Percentiles rank a stretch among this genome's conserved stretches.
Conservation (phyloP, 192 early-diverging fungal species). For the Phlyctochytrium planicorne region DNA sequence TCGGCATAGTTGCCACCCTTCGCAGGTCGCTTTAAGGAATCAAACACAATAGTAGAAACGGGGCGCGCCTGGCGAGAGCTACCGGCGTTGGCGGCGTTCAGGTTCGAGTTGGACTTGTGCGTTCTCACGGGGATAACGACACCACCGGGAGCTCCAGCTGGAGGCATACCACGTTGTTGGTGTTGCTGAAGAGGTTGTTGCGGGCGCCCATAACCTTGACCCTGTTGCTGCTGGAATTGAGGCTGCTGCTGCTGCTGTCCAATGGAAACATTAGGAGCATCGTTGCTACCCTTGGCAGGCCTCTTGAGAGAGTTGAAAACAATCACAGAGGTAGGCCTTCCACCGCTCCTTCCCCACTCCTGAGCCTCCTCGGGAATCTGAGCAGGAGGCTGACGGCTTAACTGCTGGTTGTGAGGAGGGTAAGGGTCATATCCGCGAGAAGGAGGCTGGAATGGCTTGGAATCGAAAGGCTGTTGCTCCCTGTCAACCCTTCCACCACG, state of each 20-base stretch:
- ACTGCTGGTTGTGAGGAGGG: no score
- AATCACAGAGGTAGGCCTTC: neutral
- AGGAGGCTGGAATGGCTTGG: neutral
- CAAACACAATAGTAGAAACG: neutral
- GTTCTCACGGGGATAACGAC: neutral
- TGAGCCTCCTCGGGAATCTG: no score
- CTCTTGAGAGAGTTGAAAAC: conserved; percentile 1
- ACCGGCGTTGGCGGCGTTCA: neutral
- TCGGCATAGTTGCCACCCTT: no score
- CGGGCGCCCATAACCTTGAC: neutral
- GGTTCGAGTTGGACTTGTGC: neutral
- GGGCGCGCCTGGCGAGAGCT: neutral
- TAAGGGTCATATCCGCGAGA: neutral
- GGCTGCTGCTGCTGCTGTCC: neutral
- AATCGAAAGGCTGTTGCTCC: no score
- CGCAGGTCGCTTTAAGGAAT: neutral
- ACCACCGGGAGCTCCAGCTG: conserved; percentile 4
- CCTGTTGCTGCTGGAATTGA: neutral
- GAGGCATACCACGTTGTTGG: no score
- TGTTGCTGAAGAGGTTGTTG: neutral
- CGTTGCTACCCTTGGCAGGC: conserved; percentile 1
- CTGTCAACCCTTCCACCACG: no score
- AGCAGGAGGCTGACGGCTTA: no score
- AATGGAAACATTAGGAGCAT: neutral
- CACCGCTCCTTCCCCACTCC: no score